Conservation (phyloP, 2,329 filamentous ascomycete genomes). For the Colletotrichum tamarilloi region DNA sequence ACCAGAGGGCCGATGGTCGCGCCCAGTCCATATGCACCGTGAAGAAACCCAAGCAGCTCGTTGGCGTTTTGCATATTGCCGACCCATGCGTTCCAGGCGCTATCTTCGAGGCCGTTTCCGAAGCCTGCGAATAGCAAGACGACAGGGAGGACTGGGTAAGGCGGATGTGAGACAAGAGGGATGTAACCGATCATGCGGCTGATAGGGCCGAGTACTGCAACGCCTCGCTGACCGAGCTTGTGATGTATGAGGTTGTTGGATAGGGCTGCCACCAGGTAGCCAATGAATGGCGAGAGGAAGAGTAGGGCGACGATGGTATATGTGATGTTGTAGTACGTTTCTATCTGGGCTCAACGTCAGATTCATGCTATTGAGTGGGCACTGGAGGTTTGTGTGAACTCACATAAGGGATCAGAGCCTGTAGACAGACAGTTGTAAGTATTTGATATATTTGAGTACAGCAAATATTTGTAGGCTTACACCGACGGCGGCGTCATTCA, state of each 20-base stretch:
- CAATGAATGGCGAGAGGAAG: conserved; percentile 74
- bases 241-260: conserved; percentile 74
- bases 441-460: not conserved
- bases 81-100: conserved; percentile 69
- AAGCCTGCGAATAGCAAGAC: conserved; percentile 75
- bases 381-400: conserved; percentile 34
- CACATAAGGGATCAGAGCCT: conserved; percentile 62
- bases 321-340: conserved; percentile 69
- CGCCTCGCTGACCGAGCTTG: conserved; percentile 75
- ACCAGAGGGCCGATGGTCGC: conserved; percentile 77
- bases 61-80: conserved; percentile 81
- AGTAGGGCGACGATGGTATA: conserved; percentile 74
- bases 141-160: conserved; percentile 74
- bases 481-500: conserved; percentile 75
- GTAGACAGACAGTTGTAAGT: conserved; percentile 18
- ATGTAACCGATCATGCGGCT: conserved; percentile 75
- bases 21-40: conserved; percentile 78
- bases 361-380: not conserved
- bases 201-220: conserved; percentile 72
- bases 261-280: conserved; percentile 72
- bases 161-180: conserved; percentile 74
- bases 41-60: conserved; percentile 78
- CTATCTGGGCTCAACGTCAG: conserved; percentile 54
- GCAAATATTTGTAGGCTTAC: conserved; percentile 51
- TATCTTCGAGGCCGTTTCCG: conserved; percentile 76